phyloP scores from a whole-genome alignment of 345 rosid species.

The Microcos paniculata region DNA sequence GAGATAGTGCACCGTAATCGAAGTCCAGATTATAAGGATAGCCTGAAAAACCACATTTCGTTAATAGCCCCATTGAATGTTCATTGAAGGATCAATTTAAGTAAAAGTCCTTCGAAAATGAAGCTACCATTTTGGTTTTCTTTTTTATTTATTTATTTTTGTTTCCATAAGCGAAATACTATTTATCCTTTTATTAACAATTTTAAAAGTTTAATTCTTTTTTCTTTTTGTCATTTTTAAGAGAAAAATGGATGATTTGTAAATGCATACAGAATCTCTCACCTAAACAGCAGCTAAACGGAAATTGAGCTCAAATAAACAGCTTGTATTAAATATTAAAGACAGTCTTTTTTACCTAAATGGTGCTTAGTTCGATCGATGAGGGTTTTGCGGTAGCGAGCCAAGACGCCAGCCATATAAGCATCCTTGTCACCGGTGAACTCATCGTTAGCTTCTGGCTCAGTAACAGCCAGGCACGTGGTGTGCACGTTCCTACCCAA shows the following conservation, averaged over 20 bases:
- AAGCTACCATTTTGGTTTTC: neutral
- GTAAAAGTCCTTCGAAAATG: neutral
- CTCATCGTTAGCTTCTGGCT: constrained; percentile 88
- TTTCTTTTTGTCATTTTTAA: too few species aligned
- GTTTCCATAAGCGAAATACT: neutral
- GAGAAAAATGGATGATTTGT: neutral
- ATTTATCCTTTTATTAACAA: too few species aligned
- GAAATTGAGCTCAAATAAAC: neutral
- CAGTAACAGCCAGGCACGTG: constrained; percentile 77
- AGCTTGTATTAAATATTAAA: neutral
- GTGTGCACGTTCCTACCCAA: constrained; percentile 83
- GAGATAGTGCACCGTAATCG: constrained; percentile 90
- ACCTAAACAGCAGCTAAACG: neutral
- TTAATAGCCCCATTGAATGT: neutral
- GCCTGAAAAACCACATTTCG: constrained; percentile 44
- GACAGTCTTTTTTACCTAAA: constrained; percentile 46
- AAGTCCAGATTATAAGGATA: constrained; percentile 97
- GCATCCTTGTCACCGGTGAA: constrained; percentile 92
- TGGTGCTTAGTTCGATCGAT: constrained; percentile 76
- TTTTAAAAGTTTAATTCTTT: too few species aligned
- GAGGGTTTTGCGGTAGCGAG: constrained; percentile 77
- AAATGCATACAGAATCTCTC: neutral
- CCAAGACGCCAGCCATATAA: constrained; percentile 89
- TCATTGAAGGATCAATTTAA: neutral
- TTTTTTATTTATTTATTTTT: neutral